Percentiles rank a stretch among this genome's conserved stretches.
These are phyloP conservation scores for Sordariomycetes sp. DNA, from an alignment of 2,329 filamentous ascomycete genomes.

Conservation along the genomic window DNA sequence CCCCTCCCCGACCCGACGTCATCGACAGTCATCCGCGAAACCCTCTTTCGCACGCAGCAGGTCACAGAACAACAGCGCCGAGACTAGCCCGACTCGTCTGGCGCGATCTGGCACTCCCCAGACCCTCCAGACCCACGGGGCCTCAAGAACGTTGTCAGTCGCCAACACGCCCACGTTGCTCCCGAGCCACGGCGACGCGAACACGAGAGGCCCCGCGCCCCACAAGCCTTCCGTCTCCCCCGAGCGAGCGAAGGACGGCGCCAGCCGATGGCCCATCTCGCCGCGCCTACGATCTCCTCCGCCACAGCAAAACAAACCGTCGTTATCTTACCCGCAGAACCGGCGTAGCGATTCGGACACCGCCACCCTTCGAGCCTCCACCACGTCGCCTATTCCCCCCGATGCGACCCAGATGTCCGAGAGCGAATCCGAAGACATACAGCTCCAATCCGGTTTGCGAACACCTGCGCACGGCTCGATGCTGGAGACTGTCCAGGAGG, in stretches of 20 bases:
- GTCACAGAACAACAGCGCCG: slow-evolving; percentile 55
- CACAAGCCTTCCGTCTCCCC: slow-evolving; percentile 41
- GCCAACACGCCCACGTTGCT: slow-evolving; percentile 54
- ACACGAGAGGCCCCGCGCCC: slow-evolving; percentile 43
- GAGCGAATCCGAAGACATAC: slow-evolving; percentile 37
- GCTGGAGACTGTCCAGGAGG: slow-evolving; percentile 85
- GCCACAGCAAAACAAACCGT: slow-evolving; percentile 36
- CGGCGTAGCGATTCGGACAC: slow-evolving; percentile 35
- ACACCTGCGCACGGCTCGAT: slow-evolving; percentile 49
- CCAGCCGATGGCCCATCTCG: slow-evolving; percentile 63
- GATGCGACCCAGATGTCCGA: slow-evolving; percentile 26
- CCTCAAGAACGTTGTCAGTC: slow-evolving; percentile 56
- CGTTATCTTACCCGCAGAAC: slow-evolving; percentile 20
- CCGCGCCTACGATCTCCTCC: slow-evolving; percentile 68
- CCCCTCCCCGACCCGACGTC: slow-evolving; percentile 29
- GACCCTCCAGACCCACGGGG: slow-evolving; percentile 49
- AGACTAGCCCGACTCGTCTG: slow-evolving; percentile 47
- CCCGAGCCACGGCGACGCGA: slow-evolving; percentile 44
- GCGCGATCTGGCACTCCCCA: slow-evolving; percentile 36
- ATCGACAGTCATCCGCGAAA: slow-evolving; percentile 19
- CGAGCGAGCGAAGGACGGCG: slow-evolving; percentile 29
- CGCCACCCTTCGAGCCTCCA: slow-evolving; percentile 34
- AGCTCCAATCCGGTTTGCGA: slow-evolving; percentile 37
- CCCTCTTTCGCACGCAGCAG: slow-evolving; percentile 25
- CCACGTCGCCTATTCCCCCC: slow-evolving; percentile 28